Conservation (phyloP, 1,139 yeast genomes). For the Magnusiomyces clavatus region DNA sequence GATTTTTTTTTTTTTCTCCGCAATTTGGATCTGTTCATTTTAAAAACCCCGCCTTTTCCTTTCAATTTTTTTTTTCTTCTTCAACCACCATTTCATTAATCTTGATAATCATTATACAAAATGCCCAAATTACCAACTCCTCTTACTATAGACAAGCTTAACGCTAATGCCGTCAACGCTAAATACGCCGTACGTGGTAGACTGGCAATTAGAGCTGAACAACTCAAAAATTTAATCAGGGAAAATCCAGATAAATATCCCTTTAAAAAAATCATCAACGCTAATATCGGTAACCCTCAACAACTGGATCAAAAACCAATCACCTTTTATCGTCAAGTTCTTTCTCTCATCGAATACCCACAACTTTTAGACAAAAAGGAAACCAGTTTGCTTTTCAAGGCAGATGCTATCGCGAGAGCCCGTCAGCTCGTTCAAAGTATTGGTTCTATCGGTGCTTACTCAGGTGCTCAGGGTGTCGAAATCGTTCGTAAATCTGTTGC, state of each 20-base stretch:
- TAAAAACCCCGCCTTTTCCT: not conserved
- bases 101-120: no score
- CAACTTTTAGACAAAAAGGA: conserved; percentile 42
- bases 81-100: no score
- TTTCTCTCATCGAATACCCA: conserved; percentile 82
- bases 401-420: conserved; percentile 72
- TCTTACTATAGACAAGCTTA: conserved; percentile 45
- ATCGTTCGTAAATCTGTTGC: conserved; percentile 72
- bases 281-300: conserved; percentile 97
- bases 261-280: conserved; percentile 67
- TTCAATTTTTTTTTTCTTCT: not conserved
- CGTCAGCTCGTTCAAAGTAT: conserved; percentile 47
- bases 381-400: conserved; percentile 41
- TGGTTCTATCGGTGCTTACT: conserved; percentile 90
- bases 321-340: conserved; percentile 90
- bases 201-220: conserved; percentile 90
- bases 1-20: not conserved
- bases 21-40: not conserved
- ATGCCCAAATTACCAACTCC: not conserved
- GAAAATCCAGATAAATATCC: conserved; percentile 58
- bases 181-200: conserved; percentile 94
- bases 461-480: conserved; percentile 82
- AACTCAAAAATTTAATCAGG: conserved; percentile 50
- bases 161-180: conserved; percentile 70
- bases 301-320: conserved; percentile 89